These are phyloP conservation scores for Piromyces finnis DNA, from an alignment of 192 early-diverging fungal species.

Conservation along the genomic window DNA sequence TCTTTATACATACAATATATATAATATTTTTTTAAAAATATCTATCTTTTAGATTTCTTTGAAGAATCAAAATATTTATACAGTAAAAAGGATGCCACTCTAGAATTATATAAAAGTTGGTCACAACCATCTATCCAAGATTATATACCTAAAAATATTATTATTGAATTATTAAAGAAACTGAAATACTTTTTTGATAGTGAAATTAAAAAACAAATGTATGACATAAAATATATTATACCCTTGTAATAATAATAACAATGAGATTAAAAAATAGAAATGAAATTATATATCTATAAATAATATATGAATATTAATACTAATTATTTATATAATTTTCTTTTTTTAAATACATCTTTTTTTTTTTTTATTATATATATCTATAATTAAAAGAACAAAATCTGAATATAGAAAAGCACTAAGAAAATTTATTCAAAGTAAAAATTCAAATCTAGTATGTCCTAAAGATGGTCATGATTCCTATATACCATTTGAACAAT, in stretches of 20 bases:
- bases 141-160: not conserved
- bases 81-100: not conserved
- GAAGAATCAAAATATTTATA: not conserved
- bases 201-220: not conserved
- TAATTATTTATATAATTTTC: too few species aligned
- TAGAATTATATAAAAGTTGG: not conserved
- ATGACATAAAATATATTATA: not conserved
- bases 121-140: not conserved
- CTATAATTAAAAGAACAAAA: not conserved
- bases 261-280: too few species aligned
- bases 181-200: not conserved
- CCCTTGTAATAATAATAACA: too few species aligned
- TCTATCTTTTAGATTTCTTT: too few species aligned
- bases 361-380: too few species aligned
- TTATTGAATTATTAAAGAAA: not conserved
- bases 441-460: not conserved
- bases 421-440: not conserved
- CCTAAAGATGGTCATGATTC: not conserved
- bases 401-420: not conserved
- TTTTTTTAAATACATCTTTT: not conserved
- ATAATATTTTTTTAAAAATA: too few species aligned
- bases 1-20: too few species aligned
- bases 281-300: too few species aligned
- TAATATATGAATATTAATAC: too few species aligned
- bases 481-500: not conserved